Conservation (phyloP, 2,329 filamentous ascomycete species). For the Curvularia hawaiiensis region DNA sequence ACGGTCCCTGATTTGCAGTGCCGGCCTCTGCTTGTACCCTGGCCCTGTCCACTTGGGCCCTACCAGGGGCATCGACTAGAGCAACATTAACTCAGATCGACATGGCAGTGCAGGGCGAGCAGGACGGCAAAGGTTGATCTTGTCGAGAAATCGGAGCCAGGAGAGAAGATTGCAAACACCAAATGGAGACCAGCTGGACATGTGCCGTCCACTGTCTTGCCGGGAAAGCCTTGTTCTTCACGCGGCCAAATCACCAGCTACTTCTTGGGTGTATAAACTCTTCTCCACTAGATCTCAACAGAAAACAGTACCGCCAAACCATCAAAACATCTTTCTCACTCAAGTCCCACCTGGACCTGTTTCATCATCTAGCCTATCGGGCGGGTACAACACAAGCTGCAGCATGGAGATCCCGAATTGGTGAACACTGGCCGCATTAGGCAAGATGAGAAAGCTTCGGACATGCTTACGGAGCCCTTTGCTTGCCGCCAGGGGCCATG, state of each 20-base stretch:
- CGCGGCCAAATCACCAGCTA: background rate
- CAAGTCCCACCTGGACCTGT: background rate
- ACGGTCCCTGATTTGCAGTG: slow-evolving; percentile 5
- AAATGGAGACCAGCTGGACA: background rate
- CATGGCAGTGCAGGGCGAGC: background rate
- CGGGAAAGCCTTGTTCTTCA: background rate
- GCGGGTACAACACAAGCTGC: background rate
- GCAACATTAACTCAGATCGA: background rate
- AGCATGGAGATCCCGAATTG: background rate
- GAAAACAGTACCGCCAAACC: background rate
- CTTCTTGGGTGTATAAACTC: background rate
- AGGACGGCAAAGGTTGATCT: background rate
- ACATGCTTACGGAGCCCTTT: background rate
- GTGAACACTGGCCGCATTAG: background rate
- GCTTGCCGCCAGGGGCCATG: background rate
- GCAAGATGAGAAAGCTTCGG: background rate
- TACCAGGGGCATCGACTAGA: background rate
- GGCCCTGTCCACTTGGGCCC: background rate
- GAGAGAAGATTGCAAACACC: background rate
- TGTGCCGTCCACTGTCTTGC: background rate
- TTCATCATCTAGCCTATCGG: background rate
- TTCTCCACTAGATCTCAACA: background rate
- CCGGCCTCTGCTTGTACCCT: background rate
- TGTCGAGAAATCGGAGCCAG: background rate
- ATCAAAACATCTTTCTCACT: background rate